Evolutionary conservation across 257 asterid genomes (phyloP).

Genomic region (Ehretia macrophylla): DNA sequence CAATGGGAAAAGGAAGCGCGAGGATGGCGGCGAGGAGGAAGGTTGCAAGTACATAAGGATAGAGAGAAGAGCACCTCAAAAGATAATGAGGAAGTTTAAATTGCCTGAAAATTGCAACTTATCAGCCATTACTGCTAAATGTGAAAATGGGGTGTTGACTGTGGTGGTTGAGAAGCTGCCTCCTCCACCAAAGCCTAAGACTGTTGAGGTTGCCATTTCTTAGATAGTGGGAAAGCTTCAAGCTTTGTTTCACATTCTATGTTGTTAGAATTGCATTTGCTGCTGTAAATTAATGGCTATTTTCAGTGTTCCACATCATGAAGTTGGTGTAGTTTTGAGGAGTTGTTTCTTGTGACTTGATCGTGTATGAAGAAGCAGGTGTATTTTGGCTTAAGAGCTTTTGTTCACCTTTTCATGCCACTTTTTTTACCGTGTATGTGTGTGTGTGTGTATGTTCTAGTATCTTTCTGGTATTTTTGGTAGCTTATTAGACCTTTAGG

Average conservation of each 20-base stretch:
- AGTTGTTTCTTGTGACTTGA: not conserved
- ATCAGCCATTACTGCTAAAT: conserved; percentile 55
- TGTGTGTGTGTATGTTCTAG: too few relatives aligned
- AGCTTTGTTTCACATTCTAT: not conserved
- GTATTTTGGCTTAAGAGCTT: not conserved
- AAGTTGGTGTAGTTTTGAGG: not conserved
- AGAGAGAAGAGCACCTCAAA: conserved; percentile 58
- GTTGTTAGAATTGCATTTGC: not conserved
- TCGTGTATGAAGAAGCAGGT: not conserved
- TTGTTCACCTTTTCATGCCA: not conserved
- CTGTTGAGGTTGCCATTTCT: conserved; percentile 51
- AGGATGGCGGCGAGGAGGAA: conserved; percentile 64
- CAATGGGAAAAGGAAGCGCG: conserved; percentile 81
- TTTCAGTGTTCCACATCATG: not conserved
- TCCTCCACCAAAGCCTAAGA: conserved; percentile 66
- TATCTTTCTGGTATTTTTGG: too few relatives aligned
- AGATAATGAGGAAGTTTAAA: conserved; percentile 55
- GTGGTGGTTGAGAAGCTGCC: conserved; percentile 73
- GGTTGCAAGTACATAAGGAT: conserved; percentile 68
- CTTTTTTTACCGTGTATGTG: too few relatives aligned
- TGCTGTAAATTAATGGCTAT: not conserved
- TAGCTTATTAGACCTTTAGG: too few relatives aligned
- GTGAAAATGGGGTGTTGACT: conserved; percentile 67
- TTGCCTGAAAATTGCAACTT: conserved; percentile 52
- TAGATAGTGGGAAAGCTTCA: conserved; percentile 4